phyloP scores from a whole-genome alignment of 768 basidiomycete genomes.

The Mycena filopes region DNA sequence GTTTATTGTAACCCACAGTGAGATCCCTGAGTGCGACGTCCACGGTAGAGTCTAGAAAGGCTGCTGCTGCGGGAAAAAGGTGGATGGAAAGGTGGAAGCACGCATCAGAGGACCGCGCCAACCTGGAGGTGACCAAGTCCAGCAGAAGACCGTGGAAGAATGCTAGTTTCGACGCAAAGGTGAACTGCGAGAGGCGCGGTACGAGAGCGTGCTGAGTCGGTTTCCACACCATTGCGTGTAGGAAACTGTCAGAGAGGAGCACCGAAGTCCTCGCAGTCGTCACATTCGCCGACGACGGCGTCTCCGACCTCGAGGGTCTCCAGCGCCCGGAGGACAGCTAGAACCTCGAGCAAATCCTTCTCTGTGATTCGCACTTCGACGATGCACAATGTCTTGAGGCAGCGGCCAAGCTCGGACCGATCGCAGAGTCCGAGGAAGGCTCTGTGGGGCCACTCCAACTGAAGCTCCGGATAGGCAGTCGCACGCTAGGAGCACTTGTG shows the following conservation, averaged over 20 bases:
- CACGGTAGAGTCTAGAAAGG: not conserved
- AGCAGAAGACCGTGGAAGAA: not conserved
- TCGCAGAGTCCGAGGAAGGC: not conserved
- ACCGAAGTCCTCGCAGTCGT: not conserved
- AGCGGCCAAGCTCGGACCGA: not conserved
- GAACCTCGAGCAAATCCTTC: not conserved
- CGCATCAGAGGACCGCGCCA: not conserved
- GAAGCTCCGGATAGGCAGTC: not conserved
- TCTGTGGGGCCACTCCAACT: slow-evolving; percentile 1
- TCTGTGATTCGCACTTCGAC: slow-evolving; percentile 3
- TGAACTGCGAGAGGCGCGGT: not conserved
- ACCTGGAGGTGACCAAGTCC: not conserved
- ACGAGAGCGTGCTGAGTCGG: not conserved
- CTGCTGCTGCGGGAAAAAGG: not conserved
- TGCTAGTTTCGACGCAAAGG: not conserved
- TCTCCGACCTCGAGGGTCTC: slow-evolving; percentile 5
- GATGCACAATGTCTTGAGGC: not conserved
- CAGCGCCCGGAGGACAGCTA: not conserved
- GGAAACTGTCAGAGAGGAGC: slow-evolving; percentile 11
- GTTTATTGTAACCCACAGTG: not conserved
- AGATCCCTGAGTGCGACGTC: not conserved
- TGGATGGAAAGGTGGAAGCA: slow-evolving; percentile 10
- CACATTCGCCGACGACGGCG: not conserved
- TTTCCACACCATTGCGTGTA: not conserved
- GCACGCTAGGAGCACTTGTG: not conserved